Evolutionary conservation across 139 green algal species (phyloP).

Genomic region (Coelastrella sp.): DNA sequence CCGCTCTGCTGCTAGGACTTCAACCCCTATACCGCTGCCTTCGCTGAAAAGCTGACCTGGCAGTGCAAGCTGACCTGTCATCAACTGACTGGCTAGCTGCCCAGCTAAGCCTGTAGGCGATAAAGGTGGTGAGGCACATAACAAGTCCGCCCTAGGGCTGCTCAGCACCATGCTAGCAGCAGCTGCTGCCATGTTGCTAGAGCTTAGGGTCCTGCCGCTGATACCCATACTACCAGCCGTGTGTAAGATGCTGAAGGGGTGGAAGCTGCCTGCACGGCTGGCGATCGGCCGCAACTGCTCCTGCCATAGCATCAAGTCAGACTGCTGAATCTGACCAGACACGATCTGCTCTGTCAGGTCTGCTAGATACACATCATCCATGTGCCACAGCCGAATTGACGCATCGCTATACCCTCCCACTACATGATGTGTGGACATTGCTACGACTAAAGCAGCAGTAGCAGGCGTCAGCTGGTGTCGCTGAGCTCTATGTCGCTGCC

Average conservation of each 20-base stretch:
- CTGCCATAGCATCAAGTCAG: neutral
- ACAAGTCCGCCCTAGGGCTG: neutral
- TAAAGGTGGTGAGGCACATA: neutral
- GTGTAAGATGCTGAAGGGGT: neutral
- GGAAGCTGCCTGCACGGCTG: neutral
- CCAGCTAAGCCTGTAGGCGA: conserved; percentile 21
- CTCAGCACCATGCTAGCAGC: neutral
- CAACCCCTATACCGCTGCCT: conserved; percentile 35
- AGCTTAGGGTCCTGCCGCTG: neutral
- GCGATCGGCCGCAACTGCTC: conserved; percentile 8
- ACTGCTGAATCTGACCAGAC: conserved; percentile 33
- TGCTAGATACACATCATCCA: conserved; percentile 57
- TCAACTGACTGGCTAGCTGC: conserved; percentile 13
- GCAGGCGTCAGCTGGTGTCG: neutral
- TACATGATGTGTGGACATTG: conserved; percentile 3
- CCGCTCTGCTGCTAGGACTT: conserved; percentile 3
- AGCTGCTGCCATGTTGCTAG: neutral
- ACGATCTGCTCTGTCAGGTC: conserved; percentile 43
- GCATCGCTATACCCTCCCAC: conserved; percentile 54
- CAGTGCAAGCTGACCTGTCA: neutral
- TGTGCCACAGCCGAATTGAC: conserved; percentile 62
- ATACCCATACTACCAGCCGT: neutral
- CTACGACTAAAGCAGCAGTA: conserved; percentile 37
- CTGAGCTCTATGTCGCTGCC: conserved; percentile 10
- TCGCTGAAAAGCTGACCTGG: conserved; percentile 26